Base-by-base conservation (phyloP, 306 rosid species). In the Vigna angularis region DNA sequence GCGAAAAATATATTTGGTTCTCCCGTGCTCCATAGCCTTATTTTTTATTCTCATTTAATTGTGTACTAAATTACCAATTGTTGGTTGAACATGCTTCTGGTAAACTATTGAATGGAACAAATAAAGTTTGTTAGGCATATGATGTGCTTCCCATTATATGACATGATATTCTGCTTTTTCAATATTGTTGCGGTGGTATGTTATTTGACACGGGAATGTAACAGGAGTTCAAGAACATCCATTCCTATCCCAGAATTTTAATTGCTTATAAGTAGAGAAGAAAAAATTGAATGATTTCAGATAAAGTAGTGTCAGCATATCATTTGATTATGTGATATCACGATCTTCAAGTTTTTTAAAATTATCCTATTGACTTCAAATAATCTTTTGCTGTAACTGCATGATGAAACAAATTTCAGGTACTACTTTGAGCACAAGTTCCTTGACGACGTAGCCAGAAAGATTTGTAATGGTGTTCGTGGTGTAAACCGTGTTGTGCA, bases 401-500 rank as follows among this genome's bases (percentile, higher is more conserved):
- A 22, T 66, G 17, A 26, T 72, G 66, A 47, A 82, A 79, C 42
- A 47, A 72, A 63, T 73, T 61, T 10, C 95, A 95, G 98, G 98
- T 95, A 86, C 87, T 68, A 88, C 86, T 95, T 95, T 69, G 97
- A 91, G 78, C 91, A 85, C 81, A 91, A 92, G 76, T 95, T 95
- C 84, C 91, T 92, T 40, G 89, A 80, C 4, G 88, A 95, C 57
- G 98, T 92, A 28, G 51, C 97, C 4, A 88, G 93, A 40, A 95
- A 93, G 89, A 95, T 95, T 36, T 95, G 98, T 78, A 92, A 93
- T 49, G 87, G 89, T 48, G 94, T 95, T 55, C 93, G 96, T 3
- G 98, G 97, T 11, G 96, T 95, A 65, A 95, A 95, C 85, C 88
- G 97, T 17, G 97, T 95, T 47, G 92, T 89, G 70, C 94, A 85